Evolutionary conservation across 2,329 filamentous ascomycete genomes (phyloP).

Genomic region (Hymenotorrendiella dingleyae): DNA sequence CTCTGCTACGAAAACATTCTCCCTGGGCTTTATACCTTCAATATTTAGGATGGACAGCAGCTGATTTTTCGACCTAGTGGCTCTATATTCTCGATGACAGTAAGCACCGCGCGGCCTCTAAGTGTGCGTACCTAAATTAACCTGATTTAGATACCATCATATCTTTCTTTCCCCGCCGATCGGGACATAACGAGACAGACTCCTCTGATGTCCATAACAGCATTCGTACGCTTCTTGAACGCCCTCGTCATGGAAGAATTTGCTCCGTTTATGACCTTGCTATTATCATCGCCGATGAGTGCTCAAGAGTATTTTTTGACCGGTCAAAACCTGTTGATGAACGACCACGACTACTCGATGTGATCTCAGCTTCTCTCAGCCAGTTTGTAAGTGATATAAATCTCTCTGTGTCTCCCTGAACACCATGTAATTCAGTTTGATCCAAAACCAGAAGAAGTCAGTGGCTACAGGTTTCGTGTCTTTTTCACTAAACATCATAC

Average conservation of each 20-base stretch:
- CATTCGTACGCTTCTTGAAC: constrained; percentile 30
- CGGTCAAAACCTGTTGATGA: constrained; percentile 27
- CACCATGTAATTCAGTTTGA: no score
- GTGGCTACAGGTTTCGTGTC: no score
- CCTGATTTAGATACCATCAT: constrained; percentile 28
- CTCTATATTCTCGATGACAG: constrained; percentile 34
- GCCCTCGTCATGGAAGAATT: constrained; percentile 23
- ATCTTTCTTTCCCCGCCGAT: constrained; percentile 35
- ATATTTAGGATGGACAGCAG: no score
- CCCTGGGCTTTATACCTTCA: no score
- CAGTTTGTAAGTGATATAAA: constrained; percentile 36
- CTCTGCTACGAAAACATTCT: no score
- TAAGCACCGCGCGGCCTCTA: no score
- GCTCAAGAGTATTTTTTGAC: constrained; percentile 35
- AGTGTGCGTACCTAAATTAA: background rate
- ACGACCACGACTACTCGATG: constrained; percentile 35
- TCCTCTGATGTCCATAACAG: constrained; percentile 35
- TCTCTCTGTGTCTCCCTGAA: no score
- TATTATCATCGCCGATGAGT: constrained; percentile 35
- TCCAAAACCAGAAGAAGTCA: no score
- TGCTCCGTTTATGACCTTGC: constrained; percentile 33
- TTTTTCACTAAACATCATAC: no score
- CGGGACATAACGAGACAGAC: constrained; percentile 37
- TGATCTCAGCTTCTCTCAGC: constrained; percentile 37
- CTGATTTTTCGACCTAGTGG: no score